Evolutionary conservation across 2,329 filamentous ascomycete species (phyloP).

Genomic region (Paraphoma sp.): DNA sequence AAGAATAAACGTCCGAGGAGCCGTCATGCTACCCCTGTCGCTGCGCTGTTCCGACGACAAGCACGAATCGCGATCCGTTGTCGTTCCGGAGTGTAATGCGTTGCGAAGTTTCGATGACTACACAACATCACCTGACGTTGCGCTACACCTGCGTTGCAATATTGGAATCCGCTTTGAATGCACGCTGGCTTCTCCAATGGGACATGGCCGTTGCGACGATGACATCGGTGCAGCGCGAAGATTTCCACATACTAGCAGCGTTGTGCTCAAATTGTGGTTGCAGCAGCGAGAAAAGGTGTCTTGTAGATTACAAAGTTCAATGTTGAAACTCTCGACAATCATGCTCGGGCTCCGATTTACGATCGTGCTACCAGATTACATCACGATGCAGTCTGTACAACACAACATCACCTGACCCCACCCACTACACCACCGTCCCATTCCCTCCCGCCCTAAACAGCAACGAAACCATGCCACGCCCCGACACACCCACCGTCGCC

Average conservation of each 20-base stretch:
- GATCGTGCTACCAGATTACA: too few species aligned
- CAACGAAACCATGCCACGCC: slow-evolving; percentile 37
- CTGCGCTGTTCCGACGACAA: not conserved
- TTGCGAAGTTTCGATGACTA: not conserved
- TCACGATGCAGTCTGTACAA: too few species aligned
- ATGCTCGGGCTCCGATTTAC: too few species aligned
- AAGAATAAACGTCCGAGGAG: slow-evolving; percentile 5
- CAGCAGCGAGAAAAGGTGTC: too few species aligned
- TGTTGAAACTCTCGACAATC: too few species aligned
- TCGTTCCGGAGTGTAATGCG: not conserved
- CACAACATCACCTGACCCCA: not conserved
- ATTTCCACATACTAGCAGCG: too few species aligned
- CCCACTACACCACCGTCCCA: slow-evolving; percentile 1
- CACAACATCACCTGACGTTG: not conserved
- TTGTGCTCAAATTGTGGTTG: too few species aligned
- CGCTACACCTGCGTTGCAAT: slow-evolving; percentile 3
- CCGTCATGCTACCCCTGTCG: not conserved
- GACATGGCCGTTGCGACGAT: too few species aligned
- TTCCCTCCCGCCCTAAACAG: slow-evolving; percentile 19
- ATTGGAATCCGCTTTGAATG: slow-evolving; percentile 10
- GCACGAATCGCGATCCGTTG: not conserved
- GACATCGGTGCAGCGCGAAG: too few species aligned
- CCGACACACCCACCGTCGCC: slow-evolving; percentile 29
- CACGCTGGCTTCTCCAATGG: too few species aligned
- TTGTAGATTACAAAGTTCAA: too few species aligned